Percentiles rank a stretch among this genome's conserved stretches.
These are phyloP conservation scores for Podospora pseudopauciseta DNA, from an alignment of 495 filamentous ascomycete genomes.

Conservation along the genomic window DNA sequence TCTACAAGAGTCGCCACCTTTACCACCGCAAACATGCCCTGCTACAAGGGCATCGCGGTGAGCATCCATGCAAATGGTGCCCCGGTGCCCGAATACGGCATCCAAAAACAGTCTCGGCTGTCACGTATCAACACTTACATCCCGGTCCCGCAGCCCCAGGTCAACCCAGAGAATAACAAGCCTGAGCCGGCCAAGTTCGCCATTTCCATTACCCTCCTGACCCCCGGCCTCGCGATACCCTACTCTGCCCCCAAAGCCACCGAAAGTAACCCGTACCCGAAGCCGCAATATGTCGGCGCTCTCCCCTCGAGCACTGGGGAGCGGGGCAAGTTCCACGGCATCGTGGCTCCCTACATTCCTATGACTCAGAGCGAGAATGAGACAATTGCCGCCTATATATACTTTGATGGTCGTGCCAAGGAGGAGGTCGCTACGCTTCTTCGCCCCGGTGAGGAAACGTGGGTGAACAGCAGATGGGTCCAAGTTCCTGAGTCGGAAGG, in stretches of 20 bases:
- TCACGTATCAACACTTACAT: slow-evolving; percentile 96
- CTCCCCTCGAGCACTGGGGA: slow-evolving; percentile 48
- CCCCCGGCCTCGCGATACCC: slow-evolving; percentile 79
- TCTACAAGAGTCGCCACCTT: not conserved
- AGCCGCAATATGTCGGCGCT: slow-evolving; percentile 72
- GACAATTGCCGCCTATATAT: slow-evolving; percentile 97
- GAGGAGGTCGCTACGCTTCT: slow-evolving; percentile 96
- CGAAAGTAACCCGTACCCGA: slow-evolving; percentile 65
- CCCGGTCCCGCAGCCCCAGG: slow-evolving; percentile 82
- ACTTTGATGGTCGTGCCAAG: slow-evolving; percentile 93
- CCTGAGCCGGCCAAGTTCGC: slow-evolving; percentile 92
- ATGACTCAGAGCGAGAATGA: slow-evolving; percentile 87
- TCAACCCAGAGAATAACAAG: slow-evolving; percentile 63
- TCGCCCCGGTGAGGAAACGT: slow-evolving; percentile 91
- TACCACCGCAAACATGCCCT: slow-evolving; percentile 63
- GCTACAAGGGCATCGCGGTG: slow-evolving; percentile 95
- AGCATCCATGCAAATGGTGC: slow-evolving; percentile 91
- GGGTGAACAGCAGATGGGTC: slow-evolving; percentile 98
- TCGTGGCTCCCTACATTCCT: slow-evolving; percentile 81
- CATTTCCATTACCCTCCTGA: slow-evolving; percentile 92
- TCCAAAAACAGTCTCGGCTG: slow-evolving; percentile 86
- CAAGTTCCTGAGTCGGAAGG: slow-evolving; percentile 87
- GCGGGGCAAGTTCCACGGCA: slow-evolving; percentile 46
- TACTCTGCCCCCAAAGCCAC: slow-evolving; percentile 82
- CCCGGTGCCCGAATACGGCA: slow-evolving; percentile 85